Base-by-base conservation (phyloP, 2,329 filamentous ascomycete genomes). In the Colletotrichum sp. region DNA sequence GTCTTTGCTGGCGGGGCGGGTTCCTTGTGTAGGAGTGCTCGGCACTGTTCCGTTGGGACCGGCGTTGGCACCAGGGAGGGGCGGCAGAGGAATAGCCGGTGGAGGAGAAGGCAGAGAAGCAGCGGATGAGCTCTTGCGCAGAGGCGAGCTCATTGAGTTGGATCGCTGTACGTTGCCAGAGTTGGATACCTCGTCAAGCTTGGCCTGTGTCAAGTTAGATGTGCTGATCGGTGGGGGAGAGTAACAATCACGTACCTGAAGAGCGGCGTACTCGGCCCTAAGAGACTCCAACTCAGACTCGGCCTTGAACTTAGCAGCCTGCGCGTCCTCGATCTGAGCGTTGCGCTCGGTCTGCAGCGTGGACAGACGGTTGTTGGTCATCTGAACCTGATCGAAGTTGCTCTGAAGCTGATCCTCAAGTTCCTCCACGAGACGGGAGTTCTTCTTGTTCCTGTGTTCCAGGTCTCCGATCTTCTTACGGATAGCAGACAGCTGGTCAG, bases 351-450 rank as follows among this genome's bases (percentile, higher is more conserved):
- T 91, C 82, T 96, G 93, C 65, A 96, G 89, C 64, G 94, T 93
- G 68, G 96, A 98, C 69, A 99, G 88, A 70, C 96, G 93, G 86
- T 98, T 98, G 84, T 92, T 96, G 15, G 93, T 93, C 76, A 92
- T 89, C 82, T 98, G 95, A 76, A 96, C 96, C 83, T 98, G 95
- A 82, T 99, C 97, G 85, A 96, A 99, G 86, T 97, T 98, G 83
- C 91, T 95, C 82, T 96, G 96, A 70, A 99, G 92, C 85, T 99
- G 97, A 81, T 99, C 96, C 85, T 99, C 97, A 7, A 99, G 92
- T 86, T 99, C 96, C 83, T 99, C 95, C 10, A 99, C 95, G 15
- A 99, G 89, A 26, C 95, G 93, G 57, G 95, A 94, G 84, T 97
- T 98, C 90, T 98, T 98, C 87, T 95, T 93, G 88, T 98, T 98